Conservation (phyloP, 78 protist species). For the Planoprotostelium fungivorum region DNA sequence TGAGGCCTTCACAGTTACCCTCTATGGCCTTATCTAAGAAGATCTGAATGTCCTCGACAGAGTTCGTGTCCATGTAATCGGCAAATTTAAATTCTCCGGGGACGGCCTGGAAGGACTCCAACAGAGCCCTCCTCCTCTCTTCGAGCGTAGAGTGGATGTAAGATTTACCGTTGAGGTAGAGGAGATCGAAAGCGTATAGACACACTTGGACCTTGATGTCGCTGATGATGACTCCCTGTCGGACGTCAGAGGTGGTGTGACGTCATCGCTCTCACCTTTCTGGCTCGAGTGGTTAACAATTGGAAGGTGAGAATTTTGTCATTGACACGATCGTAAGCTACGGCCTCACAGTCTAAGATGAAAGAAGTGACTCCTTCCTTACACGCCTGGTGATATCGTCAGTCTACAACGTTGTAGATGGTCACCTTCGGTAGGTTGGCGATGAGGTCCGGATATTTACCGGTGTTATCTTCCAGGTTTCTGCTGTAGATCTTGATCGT, state of each 20-base stretch:
- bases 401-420: not conserved
- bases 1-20: constrained; percentile 94
- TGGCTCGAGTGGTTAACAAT: constrained; percentile 77
- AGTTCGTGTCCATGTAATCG: constrained; percentile 38
- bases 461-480: constrained; percentile 89
- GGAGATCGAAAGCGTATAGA: constrained; percentile 96
- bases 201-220: constrained; percentile 81
- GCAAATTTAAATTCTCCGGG: constrained; percentile 74
- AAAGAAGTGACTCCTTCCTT: constrained; percentile 32
- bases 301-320: constrained; percentile 92
- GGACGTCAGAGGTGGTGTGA: not conserved
- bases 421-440: constrained; percentile 24
- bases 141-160: constrained; percentile 53
- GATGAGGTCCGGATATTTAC: constrained; percentile 92
- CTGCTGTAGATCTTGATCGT: constrained; percentile 82
- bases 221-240: constrained; percentile 46
- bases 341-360: constrained; percentile 93
- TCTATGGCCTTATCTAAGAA: constrained; percentile 72
- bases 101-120: constrained; percentile 24
- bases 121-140: constrained; percentile 44
- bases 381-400: not conserved
- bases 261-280: constrained; percentile 45
- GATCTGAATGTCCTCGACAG: constrained; percentile 72
- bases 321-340: constrained; percentile 76
- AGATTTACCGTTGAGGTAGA: constrained; percentile 87